Conservation (phyloP, 1,139 yeast genomes). For the Candida labiduridarum region DNA sequence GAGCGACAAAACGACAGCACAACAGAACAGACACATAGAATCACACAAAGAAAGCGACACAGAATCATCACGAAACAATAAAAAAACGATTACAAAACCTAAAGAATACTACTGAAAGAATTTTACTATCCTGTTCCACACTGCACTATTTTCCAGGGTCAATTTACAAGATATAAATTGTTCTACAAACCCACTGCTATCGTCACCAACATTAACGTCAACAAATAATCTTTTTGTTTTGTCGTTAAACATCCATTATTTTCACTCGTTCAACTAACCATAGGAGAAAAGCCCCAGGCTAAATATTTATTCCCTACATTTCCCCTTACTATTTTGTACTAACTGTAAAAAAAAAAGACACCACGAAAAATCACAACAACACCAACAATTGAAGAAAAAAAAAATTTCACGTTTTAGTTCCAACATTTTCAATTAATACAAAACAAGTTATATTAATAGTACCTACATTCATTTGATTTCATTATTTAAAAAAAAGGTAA, state of each 20-base stretch:
- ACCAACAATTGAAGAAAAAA: background rate
- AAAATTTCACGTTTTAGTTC: conserved; percentile 3
- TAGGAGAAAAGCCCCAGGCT: too few relatives aligned
- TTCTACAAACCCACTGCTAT: too few relatives aligned
- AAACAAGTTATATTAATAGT: background rate
- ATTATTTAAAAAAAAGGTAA: background rate
- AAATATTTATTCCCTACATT: background rate
- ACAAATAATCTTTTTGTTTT: background rate
- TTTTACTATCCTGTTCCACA: too few relatives aligned
- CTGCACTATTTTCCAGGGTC: too few relatives aligned
- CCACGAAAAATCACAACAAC: background rate
- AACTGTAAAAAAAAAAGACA: background rate
- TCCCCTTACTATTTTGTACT: background rate
- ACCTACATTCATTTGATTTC: background rate
- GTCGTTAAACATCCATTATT: background rate
- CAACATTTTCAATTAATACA: conserved; percentile 5
- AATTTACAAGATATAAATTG: too few relatives aligned
- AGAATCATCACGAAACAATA: too few relatives aligned
- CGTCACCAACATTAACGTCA: too few relatives aligned
- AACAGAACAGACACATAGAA: background rate
- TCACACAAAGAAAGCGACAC: too few relatives aligned
- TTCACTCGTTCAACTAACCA: background rate
- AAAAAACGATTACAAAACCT: too few relatives aligned
- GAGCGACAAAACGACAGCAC: background rate
- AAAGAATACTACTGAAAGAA: too few relatives aligned